These are phyloP conservation scores for Schrenkiella parvula DNA, from an alignment of 345 rosid genomes.

Conservation along the genomic window DNA sequence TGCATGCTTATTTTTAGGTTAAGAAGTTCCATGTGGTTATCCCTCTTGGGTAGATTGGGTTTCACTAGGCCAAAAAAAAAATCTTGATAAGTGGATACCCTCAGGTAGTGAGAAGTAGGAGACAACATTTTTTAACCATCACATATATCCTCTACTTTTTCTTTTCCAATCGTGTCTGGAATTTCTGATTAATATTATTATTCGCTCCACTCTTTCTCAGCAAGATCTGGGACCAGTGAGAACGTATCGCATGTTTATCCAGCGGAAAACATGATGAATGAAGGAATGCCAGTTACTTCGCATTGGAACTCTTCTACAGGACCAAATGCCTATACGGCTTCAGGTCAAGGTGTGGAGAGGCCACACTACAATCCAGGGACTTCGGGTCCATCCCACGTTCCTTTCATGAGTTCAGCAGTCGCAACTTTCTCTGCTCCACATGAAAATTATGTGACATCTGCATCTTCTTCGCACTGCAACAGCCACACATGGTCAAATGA, in stretches of 20 bases:
- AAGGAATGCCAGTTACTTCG: conserved; percentile 51
- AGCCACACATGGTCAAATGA: conserved; percentile 52
- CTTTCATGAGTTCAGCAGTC: conserved; percentile 39
- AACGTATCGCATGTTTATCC: conserved; percentile 50
- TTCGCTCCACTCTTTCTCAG: conserved; percentile 36
- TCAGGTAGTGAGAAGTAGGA: conserved; percentile 10
- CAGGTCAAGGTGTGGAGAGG: conserved; percentile 46
- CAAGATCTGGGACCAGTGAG: conserved; percentile 43
- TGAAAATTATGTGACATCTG: conserved; percentile 47
- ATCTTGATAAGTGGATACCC: neutral
- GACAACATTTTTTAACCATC: neutral
- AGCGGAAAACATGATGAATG: conserved; percentile 44
- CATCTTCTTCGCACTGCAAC: conserved; percentile 60
- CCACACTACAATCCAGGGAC: conserved; percentile 53
- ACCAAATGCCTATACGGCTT: conserved; percentile 49
- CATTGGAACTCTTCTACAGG: conserved; percentile 58
- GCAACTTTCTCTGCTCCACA: conserved; percentile 45
- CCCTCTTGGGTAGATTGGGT: neutral
- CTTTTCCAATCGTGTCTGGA: neutral
- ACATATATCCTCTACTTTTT: neutral
- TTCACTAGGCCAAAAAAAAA: neutral
- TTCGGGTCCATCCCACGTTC: conserved; percentile 48
- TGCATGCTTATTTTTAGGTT: conserved; percentile 7
- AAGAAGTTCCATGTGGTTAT: neutral
- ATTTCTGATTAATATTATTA: conserved; percentile 1